Percentiles rank a stretch among this genome's conserved stretches.
Evolutionary conservation across 139 green algal species (phyloP).

Genomic region (Chlorella ohadii): DNA sequence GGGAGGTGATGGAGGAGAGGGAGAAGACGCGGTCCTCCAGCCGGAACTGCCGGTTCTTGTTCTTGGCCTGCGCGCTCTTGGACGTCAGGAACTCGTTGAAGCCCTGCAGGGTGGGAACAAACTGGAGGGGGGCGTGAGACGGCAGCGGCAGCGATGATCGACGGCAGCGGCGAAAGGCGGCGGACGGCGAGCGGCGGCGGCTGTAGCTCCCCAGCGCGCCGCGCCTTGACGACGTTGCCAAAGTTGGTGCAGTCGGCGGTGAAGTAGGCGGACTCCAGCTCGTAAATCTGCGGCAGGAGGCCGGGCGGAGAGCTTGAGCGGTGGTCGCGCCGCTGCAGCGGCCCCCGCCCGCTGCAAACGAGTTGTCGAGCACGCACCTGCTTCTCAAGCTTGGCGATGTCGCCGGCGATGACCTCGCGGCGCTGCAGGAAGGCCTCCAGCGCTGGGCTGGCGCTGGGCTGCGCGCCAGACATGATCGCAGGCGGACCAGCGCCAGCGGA

Average conservation of each 20-base stretch:
- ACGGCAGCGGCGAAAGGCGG: neutral
- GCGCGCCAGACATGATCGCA: neutral
- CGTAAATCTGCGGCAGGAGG: slow-evolving; percentile 64
- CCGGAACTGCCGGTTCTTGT: slow-evolving; percentile 63
- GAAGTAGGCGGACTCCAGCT: slow-evolving; percentile 73
- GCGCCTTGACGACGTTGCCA: slow-evolving; percentile 76
- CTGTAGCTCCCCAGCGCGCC: neutral
- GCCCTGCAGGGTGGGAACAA: slow-evolving; percentile 52
- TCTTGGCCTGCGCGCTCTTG: slow-evolving; percentile 73
- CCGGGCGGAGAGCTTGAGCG: neutral
- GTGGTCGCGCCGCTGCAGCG: no score
- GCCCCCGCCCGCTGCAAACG: no score
- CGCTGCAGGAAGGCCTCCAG: slow-evolving; percentile 19
- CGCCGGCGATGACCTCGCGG: slow-evolving; percentile 23
- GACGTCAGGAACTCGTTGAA: slow-evolving; percentile 81
- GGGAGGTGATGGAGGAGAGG: slow-evolving; percentile 73
- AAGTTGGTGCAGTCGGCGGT: slow-evolving; percentile 66
- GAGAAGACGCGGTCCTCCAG: slow-evolving; percentile 78
- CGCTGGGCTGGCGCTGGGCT: neutral
- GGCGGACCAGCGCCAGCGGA: no score
- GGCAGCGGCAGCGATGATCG: neutral
- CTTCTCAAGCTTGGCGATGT: slow-evolving; percentile 42
- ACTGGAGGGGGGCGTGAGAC: neutral
- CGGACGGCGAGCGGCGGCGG: no score
- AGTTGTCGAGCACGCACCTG: slow-evolving; percentile 14